Evolutionary conservation across 1,284 basidiomycete species (phyloP), one percentile per base, ranked within the genome.

Genomic region (Leccinum subspadiceum): DNA sequence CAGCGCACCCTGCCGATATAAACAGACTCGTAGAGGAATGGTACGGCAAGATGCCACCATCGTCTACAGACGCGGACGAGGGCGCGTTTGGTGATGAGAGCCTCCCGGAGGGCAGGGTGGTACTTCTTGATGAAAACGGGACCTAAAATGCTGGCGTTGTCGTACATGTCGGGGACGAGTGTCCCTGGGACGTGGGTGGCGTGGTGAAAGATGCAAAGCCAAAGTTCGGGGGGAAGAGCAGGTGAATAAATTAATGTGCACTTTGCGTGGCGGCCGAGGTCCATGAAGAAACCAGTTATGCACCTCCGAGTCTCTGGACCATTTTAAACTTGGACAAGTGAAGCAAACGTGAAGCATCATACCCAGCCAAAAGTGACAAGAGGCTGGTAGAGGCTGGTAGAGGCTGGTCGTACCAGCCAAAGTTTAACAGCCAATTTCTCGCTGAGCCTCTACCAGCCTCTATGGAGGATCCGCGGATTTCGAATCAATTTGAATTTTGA

Each of bases 161-260:
- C 63, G 6, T 70, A 68, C 2, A 75, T 63, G 7, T 70, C 66
- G 1, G 67, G 66, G 8, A 74, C 57, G 17, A 75, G 60, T 2
- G 66, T 56, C 6, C 63, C 65, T 2, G 73, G 70, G 13, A 76
- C 69, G 57, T 67, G 62, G 1, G 73, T 73, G 5, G 71, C 76
- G 26, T 67, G 59, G 5, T 68, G 60, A 29, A 79, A 69, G 49
- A 79, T 72, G 17, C 55, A 54, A 17, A 70, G 60, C 75, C 73
- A 78, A 33, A 79, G 15, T 64, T 79, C 78, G 4, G 74, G 63
- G 13, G 77, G 78, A n/a, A 79, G 60, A 3, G 15, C 12, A 9
- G 67, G 67, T 15, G 26, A 13, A 17, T 22, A 20, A 20, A 48
- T 24, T 8, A 20, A 35, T 4, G 31, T 49, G 29, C 20, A 58